Percentiles rank a stretch among this genome's conserved stretches.
These are phyloP conservation scores for Trichocladium uniseriatum DNA, from an alignment of 495 filamentous ascomycete species.

Conservation along the genomic window DNA sequence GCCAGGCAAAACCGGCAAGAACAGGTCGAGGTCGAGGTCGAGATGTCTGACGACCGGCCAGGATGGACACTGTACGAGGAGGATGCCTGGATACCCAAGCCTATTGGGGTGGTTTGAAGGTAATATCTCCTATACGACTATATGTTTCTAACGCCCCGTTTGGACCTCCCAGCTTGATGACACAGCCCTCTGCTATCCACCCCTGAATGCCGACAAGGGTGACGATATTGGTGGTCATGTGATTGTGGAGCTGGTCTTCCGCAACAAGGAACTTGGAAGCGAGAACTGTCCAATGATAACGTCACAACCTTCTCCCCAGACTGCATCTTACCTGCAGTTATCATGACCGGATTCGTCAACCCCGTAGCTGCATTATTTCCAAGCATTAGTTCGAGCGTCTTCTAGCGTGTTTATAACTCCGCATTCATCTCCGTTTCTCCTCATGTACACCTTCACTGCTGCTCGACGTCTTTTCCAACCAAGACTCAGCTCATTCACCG, in stretches of 20 bases:
- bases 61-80: constrained; percentile 47
- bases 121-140: neutral
- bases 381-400: neutral
- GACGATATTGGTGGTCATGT: constrained; percentile 10
- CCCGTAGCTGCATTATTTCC: neutral
- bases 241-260: neutral
- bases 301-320: neutral
- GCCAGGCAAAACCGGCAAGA: constrained; percentile 13
- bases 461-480: constrained; percentile 15
- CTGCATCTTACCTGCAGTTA: neutral
- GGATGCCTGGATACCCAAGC: constrained; percentile 49
- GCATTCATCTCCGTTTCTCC: constrained; percentile 5
- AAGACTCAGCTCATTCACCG: neutral
- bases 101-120: constrained; percentile 46
- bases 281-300: constrained; percentile 2
- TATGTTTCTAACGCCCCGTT: no score
- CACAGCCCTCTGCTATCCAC: no score
- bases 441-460: constrained; percentile 26
- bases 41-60: constrained; percentile 14
- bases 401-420: neutral
- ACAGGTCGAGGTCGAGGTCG: constrained; percentile 4
- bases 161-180: no score
- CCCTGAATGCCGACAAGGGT: neutral
- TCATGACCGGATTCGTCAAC: neutral
- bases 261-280: neutral